Conservation (phyloP, 2,329 filamentous ascomycete genomes). For the Samsoniella hepiali region DNA sequence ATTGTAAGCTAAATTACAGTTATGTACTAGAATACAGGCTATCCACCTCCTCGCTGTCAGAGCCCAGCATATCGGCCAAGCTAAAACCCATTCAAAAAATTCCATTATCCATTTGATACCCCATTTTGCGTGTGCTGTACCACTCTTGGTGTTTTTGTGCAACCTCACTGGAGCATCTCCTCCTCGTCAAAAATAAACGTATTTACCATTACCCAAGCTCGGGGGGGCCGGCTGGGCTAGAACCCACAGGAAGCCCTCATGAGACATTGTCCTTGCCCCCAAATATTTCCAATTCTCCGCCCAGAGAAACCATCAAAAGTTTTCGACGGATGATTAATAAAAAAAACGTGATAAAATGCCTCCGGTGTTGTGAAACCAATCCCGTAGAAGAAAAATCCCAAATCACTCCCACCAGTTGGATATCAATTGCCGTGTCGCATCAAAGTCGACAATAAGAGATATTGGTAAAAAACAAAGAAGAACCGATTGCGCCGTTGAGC, state of each 20-base stretch:
- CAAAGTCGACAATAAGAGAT: slow-evolving; percentile 13
- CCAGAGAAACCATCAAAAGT: slow-evolving; percentile 9
- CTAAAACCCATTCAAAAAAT: background rate
- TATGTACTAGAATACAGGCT: slow-evolving; percentile 14
- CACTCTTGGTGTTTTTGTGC: background rate
- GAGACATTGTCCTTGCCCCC: background rate
- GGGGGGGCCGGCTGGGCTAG: background rate
- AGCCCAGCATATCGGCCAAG: background rate
- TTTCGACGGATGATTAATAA: slow-evolving; percentile 13
- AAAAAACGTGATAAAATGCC: background rate
- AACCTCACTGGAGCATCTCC: background rate
- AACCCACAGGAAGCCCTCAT: slow-evolving; percentile 6
- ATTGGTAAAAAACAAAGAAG: background rate
- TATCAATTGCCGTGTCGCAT: slow-evolving; percentile 18
- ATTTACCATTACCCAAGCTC: slow-evolving; percentile 18
- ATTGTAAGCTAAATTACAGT: slow-evolving; percentile 12
- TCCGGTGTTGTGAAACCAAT: background rate
- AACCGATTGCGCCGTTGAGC: slow-evolving; percentile 10
- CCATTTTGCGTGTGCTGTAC: background rate
- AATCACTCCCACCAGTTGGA: slow-evolving; percentile 16
- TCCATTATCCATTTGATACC: slow-evolving; percentile 7
- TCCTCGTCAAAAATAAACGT: slow-evolving; percentile 6
- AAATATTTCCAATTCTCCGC: background rate
- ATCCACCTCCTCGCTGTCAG: background rate
- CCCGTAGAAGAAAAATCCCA: slow-evolving; percentile 13